These are phyloP conservation scores for Penicillium sp. DNA, from an alignment of 2,329 filamentous ascomycete genomes.

Conservation along the genomic window DNA sequence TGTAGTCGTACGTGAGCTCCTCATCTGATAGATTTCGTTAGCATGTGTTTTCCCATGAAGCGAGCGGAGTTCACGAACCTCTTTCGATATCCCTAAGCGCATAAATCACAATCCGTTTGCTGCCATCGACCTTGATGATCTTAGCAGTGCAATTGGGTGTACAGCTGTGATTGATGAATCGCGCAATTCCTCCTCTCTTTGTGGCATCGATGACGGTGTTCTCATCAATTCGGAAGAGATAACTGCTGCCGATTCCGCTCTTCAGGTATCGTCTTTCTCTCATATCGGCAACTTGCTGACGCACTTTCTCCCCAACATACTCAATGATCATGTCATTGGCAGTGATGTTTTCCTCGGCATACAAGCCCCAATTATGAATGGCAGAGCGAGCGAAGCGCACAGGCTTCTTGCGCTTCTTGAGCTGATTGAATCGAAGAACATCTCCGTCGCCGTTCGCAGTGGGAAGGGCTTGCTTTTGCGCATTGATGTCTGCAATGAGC, in stretches of 20 bases:
- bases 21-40: conserved; percentile 65
- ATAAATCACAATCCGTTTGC: conserved; percentile 98
- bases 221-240: conserved; percentile 97
- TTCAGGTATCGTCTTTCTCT: conserved; percentile 89
- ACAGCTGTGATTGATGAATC: conserved; percentile 98
- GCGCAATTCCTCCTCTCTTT: conserved; percentile 95
- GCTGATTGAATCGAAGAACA: conserved; percentile 94
- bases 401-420: conserved; percentile 99
- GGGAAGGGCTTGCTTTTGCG: conserved; percentile 74
- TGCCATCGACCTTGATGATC: conserved; percentile 98
- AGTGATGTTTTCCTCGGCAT: conserved; percentile 94
- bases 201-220: conserved; percentile 97
- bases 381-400: conserved; percentile 97
- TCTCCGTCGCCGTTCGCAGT: conserved; percentile 79
- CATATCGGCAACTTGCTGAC: conserved; percentile 96
- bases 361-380: conserved; percentile 98
- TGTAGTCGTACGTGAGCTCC: conserved; percentile 99
- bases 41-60: conserved; percentile 17
- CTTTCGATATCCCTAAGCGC: conserved; percentile 90
- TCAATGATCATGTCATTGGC: conserved; percentile 99
- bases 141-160: conserved; percentile 98
- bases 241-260: conserved; percentile 95
- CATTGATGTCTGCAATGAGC: conserved; percentile 89
- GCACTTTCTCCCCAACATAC: conserved; percentile 95
- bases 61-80: conserved; percentile 63